Evolutionary conservation across 2,329 filamentous ascomycete species (phyloP).

Genomic region (Talaromyces sp.): DNA sequence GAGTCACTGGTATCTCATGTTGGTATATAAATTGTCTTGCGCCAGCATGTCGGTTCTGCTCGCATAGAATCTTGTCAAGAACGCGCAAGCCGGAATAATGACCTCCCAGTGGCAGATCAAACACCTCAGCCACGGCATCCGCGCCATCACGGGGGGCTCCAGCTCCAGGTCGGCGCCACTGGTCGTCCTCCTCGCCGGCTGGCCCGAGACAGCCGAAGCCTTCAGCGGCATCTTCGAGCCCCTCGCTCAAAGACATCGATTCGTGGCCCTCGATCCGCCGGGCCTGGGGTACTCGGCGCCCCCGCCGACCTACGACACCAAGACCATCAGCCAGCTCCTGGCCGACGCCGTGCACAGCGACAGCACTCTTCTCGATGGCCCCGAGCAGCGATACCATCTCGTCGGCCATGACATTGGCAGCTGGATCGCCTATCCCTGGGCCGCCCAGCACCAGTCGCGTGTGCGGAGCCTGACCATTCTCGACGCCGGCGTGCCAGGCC

Average conservation of each 20-base stretch:
- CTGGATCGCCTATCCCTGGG: constrained; percentile 21
- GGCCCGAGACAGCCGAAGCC: constrained; percentile 23
- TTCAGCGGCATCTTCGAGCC: constrained; percentile 18
- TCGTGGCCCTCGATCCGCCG: constrained; percentile 20
- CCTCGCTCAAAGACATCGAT: constrained; percentile 17
- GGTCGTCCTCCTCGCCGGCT: constrained; percentile 18
- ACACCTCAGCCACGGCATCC: constrained; percentile 18
- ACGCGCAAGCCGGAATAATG: neutral
- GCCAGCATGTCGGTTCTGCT: neutral
- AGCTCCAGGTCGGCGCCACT: constrained; percentile 13
- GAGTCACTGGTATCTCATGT: neutral
- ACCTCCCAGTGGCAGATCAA: constrained; percentile 13
- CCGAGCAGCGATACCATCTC: constrained; percentile 18
- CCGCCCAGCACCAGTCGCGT: constrained; percentile 16
- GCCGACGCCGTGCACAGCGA: constrained; percentile 13
- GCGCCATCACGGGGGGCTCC: constrained; percentile 19
- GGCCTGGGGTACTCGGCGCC: constrained; percentile 18
- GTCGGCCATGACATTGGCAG: constrained; percentile 23
- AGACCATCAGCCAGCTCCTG: constrained; percentile 18
- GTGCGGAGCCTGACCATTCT: constrained; percentile 20
- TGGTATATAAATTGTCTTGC: neutral
- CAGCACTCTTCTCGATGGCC: neutral
- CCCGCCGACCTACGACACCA: constrained; percentile 17
- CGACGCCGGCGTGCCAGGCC: constrained; percentile 17
- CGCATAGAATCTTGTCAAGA: neutral